Conservation (phyloP, 2,329 filamentous ascomycete species). For the Trichophyton mentagrophytes region DNA sequence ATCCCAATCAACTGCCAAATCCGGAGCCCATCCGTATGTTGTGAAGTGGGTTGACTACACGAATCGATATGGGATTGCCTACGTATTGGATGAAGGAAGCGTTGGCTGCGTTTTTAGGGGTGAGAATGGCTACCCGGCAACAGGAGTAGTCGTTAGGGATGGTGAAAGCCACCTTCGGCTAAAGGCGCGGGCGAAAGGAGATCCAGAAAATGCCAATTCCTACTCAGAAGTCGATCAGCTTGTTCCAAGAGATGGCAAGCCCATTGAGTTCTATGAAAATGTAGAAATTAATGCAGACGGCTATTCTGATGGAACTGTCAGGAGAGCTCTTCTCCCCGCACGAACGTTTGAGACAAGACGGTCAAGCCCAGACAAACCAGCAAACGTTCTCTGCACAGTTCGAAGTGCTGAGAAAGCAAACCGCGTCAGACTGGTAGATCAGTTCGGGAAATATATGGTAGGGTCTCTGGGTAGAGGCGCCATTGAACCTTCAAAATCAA, state of each 20-base stretch:
- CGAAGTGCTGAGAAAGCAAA: conserved; percentile 37
- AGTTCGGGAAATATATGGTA: conserved; percentile 42
- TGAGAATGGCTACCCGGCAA: conserved; percentile 32
- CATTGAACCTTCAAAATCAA: conserved; percentile 24
- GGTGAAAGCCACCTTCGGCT: conserved; percentile 36
- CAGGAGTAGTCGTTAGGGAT: conserved; percentile 35
- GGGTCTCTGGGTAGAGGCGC: conserved; percentile 33
- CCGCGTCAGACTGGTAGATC: conserved; percentile 36
- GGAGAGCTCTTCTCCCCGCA: conserved; percentile 29
- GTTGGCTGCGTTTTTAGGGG: conserved; percentile 40
- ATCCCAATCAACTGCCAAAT: conserved; percentile 16
- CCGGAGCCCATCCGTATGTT: conserved; percentile 33
- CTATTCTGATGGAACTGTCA: conserved; percentile 25
- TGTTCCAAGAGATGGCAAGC: conserved; percentile 30
- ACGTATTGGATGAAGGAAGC: conserved; percentile 39
- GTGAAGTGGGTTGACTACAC: conserved; percentile 44
- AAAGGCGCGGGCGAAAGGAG: conserved; percentile 30
- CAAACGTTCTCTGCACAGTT: conserved; percentile 23
- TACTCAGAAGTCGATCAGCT: conserved; percentile 34
- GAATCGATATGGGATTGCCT: conserved; percentile 40
- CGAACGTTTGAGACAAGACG: conserved; percentile 28
- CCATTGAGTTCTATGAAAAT: conserved; percentile 39
- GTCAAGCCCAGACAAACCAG: conserved; percentile 18
- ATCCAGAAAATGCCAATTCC: conserved; percentile 14
- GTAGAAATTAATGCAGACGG: conserved; percentile 22